Evolutionary conservation across 352 stramenopile species (phyloP).

Genomic region (Globisporangium nodosum): DNA sequence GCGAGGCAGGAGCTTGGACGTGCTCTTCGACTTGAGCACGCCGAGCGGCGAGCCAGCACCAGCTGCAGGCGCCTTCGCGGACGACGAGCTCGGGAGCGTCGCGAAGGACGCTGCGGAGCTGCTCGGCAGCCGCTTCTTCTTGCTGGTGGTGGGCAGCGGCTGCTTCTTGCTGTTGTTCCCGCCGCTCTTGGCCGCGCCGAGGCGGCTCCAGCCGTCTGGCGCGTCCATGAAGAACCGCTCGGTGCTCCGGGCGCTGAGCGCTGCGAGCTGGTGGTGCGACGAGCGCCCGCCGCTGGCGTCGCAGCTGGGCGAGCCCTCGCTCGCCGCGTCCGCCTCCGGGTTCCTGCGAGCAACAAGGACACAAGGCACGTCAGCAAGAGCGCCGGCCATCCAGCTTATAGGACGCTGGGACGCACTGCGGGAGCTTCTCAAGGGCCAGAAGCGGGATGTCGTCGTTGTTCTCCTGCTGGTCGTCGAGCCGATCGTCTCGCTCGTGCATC

Average conservation of each 20-base stretch:
- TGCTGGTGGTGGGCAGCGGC: conserved; percentile 11
- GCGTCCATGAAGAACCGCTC: conserved; percentile 25
- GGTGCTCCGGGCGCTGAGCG: conserved; percentile 25
- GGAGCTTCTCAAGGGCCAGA: conserved; percentile 46
- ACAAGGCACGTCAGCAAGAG: no score
- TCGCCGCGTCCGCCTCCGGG: conserved; percentile 18
- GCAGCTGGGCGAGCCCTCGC: conserved; percentile 16
- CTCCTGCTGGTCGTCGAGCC: conserved; percentile 9
- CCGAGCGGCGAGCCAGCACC: conserved; percentile 3
- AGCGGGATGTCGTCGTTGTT: conserved; percentile 53
- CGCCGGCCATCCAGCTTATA: not conserved
- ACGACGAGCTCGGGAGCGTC: conserved; percentile 8
- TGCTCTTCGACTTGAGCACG: conserved; percentile 26
- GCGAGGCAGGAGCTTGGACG: conserved; percentile 29
- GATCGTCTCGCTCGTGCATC: not conserved
- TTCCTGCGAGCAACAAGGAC: conserved; percentile 12
- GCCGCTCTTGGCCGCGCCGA: conserved; percentile 12
- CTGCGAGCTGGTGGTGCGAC: conserved; percentile 15
- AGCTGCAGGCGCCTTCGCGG: not conserved
- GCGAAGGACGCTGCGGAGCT: conserved; percentile 6
- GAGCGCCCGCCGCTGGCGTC: conserved; percentile 8
- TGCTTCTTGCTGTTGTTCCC: conserved; percentile 23
- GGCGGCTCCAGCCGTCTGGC: conserved; percentile 9
- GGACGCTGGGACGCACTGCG: conserved; percentile 24
- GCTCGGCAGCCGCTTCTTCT: conserved; percentile 16